phyloP scores from a whole-genome alignment of 305 asterid species.

The Coffea humblotiana region DNA sequence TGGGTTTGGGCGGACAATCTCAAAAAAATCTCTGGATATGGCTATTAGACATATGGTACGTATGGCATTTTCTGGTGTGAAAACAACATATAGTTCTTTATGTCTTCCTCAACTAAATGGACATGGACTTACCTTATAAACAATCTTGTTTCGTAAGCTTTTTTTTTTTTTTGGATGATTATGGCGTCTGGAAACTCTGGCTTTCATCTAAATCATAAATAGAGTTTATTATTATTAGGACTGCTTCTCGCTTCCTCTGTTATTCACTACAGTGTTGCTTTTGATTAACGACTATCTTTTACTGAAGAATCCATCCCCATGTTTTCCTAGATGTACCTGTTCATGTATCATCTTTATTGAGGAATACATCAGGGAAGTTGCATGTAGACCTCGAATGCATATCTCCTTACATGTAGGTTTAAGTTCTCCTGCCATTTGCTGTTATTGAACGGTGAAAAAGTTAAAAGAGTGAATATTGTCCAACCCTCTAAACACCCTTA shows the following conservation, averaged over 20 bases:
- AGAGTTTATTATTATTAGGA: background rate
- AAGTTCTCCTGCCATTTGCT: background rate
- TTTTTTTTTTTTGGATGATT: background rate
- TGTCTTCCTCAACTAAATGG: background rate
- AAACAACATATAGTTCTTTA: background rate
- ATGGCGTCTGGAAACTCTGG: background rate
- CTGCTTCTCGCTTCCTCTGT: background rate
- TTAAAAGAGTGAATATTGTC: too few species aligned
- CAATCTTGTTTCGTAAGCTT: background rate
- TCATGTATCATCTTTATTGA: background rate
- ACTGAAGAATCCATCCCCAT: background rate
- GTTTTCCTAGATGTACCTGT: background rate
- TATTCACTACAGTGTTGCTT: background rate
- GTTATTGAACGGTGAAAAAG: too few species aligned
- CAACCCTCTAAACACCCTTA: background rate
- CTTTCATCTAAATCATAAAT: background rate
- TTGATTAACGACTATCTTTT: background rate
- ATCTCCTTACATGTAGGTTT: background rate
- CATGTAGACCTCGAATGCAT: background rate
- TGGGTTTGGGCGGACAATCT: conserved; percentile 86
- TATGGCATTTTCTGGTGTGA: conserved; percentile 1
- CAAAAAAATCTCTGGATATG: conserved; percentile 92
- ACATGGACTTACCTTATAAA: background rate
- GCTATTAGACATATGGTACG: conserved; percentile 93
- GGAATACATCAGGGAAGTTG: background rate